Conservation (phyloP, 2,329 filamentous ascomycete species). For the Tolypocladium ovalisporum region DNA sequence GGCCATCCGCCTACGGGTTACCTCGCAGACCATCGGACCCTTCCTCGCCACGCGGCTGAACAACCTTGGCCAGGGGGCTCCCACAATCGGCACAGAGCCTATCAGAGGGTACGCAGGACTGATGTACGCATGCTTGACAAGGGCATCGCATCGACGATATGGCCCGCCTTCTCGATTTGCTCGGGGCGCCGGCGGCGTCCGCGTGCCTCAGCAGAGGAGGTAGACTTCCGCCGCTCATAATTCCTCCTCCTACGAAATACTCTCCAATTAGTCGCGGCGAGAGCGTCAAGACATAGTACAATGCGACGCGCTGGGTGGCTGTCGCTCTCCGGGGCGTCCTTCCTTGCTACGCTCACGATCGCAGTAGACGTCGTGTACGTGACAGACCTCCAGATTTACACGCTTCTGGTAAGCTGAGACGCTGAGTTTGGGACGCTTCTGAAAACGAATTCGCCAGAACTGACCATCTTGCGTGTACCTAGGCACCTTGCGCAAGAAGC, state of each 20-base stretch:
- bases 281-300: not conserved
- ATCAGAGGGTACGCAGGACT: not conserved
- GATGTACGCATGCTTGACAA: not conserved
- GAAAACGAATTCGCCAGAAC: not conserved
- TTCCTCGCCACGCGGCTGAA: not conserved
- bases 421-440: not conserved
- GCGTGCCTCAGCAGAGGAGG: not conserved
- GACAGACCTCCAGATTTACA: conserved; percentile 31
- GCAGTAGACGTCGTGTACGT: conserved; percentile 26
- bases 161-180: not conserved
- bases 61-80: not conserved
- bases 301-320: not conserved
- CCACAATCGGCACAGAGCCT: not conserved
- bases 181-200: not conserved
- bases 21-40: not conserved
- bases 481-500: conserved; percentile 39
- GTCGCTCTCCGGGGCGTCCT: not conserved
- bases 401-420: conserved; percentile 21
- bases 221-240: not conserved
- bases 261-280: not conserved
- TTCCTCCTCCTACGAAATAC: not conserved
- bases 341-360: not conserved
- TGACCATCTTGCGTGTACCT: not conserved
- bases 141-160: too few relatives aligned
- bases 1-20: too few relatives aligned